These are phyloP conservation scores for Hypoxylon sp. DNA, from an alignment of 2,329 filamentous ascomycete genomes.

Conservation along the genomic window DNA sequence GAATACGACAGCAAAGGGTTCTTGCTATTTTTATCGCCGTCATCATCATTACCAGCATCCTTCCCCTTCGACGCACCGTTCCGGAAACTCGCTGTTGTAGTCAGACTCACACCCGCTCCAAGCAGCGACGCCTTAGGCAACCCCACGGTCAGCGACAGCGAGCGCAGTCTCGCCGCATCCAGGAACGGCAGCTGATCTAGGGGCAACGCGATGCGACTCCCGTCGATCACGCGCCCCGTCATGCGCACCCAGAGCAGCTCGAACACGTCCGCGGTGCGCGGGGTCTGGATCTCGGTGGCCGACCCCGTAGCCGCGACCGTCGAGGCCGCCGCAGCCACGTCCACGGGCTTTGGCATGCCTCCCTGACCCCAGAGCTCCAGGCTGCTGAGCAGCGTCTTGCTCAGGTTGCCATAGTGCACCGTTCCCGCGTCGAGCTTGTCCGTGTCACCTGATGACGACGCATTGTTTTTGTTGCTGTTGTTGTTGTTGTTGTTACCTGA, in stretches of 20 bases:
- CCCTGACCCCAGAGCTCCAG: constrained; percentile 47
- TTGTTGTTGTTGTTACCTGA: constrained; percentile 2
- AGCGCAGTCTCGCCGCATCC: constrained; percentile 50
- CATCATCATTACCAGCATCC: constrained; percentile 38
- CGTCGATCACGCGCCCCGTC: constrained; percentile 49
- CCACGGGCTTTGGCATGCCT: background rate
- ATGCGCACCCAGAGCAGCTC: constrained; percentile 50
- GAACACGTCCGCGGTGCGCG: constrained; percentile 46
- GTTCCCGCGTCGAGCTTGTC: constrained; percentile 75
- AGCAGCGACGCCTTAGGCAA: constrained; percentile 75
- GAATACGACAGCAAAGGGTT: constrained; percentile 45
- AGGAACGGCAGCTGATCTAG: constrained; percentile 48
- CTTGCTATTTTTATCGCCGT: constrained; percentile 20
- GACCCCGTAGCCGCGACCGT: constrained; percentile 17
- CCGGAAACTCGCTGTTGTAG: constrained; percentile 54
- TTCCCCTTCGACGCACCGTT: constrained; percentile 40
- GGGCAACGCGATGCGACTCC: constrained; percentile 43
- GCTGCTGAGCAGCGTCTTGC: constrained; percentile 67
- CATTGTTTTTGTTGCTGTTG: constrained; percentile 51
- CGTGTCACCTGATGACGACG: constrained; percentile 61
- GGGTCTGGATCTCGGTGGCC: constrained; percentile 34
- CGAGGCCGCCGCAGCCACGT: background rate
- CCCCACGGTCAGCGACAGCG: constrained; percentile 61
- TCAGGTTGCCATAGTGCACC: constrained; percentile 77
- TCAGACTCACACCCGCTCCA: constrained; percentile 66